Conservation (phyloP, 345 rosid species). For the Citrus sp. region DNA sequence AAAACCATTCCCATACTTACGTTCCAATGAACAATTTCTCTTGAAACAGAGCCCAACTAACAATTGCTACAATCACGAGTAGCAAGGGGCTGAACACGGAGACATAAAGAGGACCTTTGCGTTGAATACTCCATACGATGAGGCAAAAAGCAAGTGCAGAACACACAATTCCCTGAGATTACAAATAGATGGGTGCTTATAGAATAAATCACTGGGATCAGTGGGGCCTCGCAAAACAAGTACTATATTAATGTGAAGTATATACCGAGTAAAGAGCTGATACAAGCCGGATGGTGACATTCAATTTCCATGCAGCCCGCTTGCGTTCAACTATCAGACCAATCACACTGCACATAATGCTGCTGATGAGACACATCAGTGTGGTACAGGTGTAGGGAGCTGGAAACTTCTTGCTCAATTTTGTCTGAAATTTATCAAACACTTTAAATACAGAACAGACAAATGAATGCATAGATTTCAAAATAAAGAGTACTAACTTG, state of each 20-base stretch:
- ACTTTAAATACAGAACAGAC: background rate
- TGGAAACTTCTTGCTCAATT: constrained; percentile 54
- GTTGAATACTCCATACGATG: constrained; percentile 66
- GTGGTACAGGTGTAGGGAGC: constrained; percentile 84
- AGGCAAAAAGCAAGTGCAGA: constrained; percentile 69
- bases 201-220: background rate
- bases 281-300: constrained; percentile 44
- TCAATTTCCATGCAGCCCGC: constrained; percentile 60
- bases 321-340: constrained; percentile 39
- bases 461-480: background rate
- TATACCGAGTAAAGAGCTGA: constrained; percentile 71
- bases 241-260: background rate
- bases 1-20: constrained; percentile 32
- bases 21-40: constrained; percentile 82
- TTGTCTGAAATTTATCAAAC: constrained; percentile 37
- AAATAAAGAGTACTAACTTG: constrained; percentile 45
- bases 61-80: constrained; percentile 63
- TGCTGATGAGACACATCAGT: constrained; percentile 70
- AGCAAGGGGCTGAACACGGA: constrained; percentile 85
- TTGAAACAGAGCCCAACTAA: constrained; percentile 77
- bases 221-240: background rate
- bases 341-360: constrained; percentile 50
- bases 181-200: background rate
- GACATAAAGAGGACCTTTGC: constrained; percentile 80
- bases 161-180: constrained; percentile 65